Base-by-base conservation (phyloP, 371 early-diverging fungal species). In the Globomyces sp. region DNA sequence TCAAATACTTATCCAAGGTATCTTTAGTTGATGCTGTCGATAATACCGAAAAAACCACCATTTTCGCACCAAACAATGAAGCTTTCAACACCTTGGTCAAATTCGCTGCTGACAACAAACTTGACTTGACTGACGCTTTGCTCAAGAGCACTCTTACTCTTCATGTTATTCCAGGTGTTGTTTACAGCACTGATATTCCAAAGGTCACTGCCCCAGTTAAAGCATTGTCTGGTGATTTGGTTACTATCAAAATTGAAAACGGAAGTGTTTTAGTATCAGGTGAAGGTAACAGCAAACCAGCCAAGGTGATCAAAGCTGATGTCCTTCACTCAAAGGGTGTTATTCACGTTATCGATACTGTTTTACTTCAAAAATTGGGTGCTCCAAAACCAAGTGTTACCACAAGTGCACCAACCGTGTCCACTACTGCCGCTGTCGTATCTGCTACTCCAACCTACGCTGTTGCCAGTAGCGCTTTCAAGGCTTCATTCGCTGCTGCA, bases 301-400 rank as follows among this genome's bases (percentile, higher is more conserved):
- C 74, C 59, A 73, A 55, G 36, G 75, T 79, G 57, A 67, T 67
- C 55, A 45, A 60, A 40, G 66, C 74, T 46, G 76, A 76, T 53
- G 67, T 74, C 46, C 55, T 76, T 46, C 57, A 71, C 51, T 55
- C 48, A 64, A 65, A 63, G 42, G 75, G 76, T 58, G 69, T 79
- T 62, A 66, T 74, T 40, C 79, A 76, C 70, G 70, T 79, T 24
- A 73, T 76, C 50, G 79, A 79, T 72, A 58, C 68, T 11, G 79
- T 74, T 13, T 49, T 70, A 9, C 50, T 75, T 40, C 74, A 67
- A 58, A 13, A 57, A 36, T 39, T 64, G 60, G 55, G 2, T 52
- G n/a, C 65, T 36, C 37, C 57, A 6, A 57, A 11, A 5, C 51
- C 51, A 51, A 5, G 4, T 13, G 51, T 46, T 46, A 46, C 47